A percentile compares a stretch with the other conserved stretches of the same genome.
phyloP scores from a whole-genome alignment of 1,284 basidiomycete genomes.

The Cryptococcus floricola region DNA sequence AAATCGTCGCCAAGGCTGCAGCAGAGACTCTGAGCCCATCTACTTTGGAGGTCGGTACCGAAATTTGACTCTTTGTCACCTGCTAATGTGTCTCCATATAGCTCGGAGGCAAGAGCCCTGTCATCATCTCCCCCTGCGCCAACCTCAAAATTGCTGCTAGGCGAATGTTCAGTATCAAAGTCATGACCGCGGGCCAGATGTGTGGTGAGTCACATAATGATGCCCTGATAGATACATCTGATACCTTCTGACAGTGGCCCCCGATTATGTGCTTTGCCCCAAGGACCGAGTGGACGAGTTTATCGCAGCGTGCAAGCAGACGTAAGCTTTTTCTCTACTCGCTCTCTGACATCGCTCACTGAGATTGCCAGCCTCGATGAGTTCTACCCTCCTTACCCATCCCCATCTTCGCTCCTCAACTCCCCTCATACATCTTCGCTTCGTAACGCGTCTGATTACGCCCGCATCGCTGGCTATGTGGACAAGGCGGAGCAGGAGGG shows the following conservation, averaged over 20 bases:
- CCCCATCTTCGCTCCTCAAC: constrained; percentile 50
- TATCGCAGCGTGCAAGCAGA: constrained; percentile 59
- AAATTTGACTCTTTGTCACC: neutral
- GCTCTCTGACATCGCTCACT: neutral
- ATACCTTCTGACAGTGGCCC: constrained; percentile 55
- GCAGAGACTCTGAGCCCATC: constrained; percentile 81
- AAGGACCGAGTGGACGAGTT: constrained; percentile 62
- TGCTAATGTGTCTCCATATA: constrained; percentile 24
- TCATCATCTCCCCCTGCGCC: constrained; percentile 65
- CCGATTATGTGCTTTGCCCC: constrained; percentile 71
- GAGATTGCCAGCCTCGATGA: constrained; percentile 2
- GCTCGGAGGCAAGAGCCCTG: constrained; percentile 79
- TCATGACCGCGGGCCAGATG: constrained; percentile 66
- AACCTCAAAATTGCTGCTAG: constrained; percentile 49
- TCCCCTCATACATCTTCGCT: constrained; percentile 55
- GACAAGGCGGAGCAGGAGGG: constrained; percentile 61
- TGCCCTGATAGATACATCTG: neutral
- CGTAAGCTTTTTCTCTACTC: constrained; percentile 38
- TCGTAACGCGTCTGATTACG: constrained; percentile 57
- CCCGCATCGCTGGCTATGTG: constrained; percentile 62
- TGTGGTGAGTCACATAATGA: constrained; percentile 28
- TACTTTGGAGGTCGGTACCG: constrained; percentile 57
- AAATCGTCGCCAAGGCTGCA: constrained; percentile 74
- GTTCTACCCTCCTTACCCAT: constrained; percentile 40
- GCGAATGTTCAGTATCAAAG: constrained; percentile 70